Evolutionary conservation across 2,329 filamentous ascomycete species (phyloP).

Genomic region (Xylariaceae sp.): DNA sequence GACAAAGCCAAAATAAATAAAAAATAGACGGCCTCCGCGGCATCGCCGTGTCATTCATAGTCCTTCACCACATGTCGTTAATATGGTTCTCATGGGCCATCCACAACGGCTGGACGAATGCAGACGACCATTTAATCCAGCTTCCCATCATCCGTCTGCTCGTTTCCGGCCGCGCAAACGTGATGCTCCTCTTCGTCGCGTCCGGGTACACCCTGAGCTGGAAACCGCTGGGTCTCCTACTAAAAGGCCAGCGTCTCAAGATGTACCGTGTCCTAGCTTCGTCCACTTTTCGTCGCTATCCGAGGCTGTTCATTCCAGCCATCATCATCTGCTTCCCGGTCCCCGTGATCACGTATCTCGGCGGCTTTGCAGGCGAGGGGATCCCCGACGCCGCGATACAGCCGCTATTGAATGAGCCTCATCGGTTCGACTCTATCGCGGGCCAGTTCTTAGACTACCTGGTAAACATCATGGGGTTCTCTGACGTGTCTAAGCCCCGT

Average conservation of each 20-base stretch:
- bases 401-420: constrained; percentile 12
- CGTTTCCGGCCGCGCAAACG: constrained; percentile 34
- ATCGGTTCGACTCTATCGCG: constrained; percentile 15
- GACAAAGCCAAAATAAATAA: constrained; percentile 2
- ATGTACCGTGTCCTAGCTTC: constrained; percentile 25
- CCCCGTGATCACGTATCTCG: constrained; percentile 17
- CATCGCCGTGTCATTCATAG: constrained; percentile 51
- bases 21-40: constrained; percentile 46
- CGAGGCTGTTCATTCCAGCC: constrained; percentile 28
- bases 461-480: constrained; percentile 7
- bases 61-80: constrained; percentile 40
- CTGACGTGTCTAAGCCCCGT: constrained; percentile 19
- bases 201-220: constrained; percentile 38
- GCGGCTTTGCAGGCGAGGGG: constrained; percentile 15
- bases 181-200: constrained; percentile 39
- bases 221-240: constrained; percentile 31
- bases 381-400: constrained; percentile 21
- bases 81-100: constrained; percentile 29
- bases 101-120: constrained; percentile 25
- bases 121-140: constrained; percentile 27
- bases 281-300: constrained; percentile 27
- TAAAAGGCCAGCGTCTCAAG: constrained; percentile 19
- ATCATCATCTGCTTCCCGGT: constrained; percentile 19
- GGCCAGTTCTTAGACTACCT: constrained; percentile 22
- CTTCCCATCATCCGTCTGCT: constrained; percentile 35